Conservation (phyloP, 2,329 filamentous ascomycete genomes). For the Neofusicoccum laricinum region DNA sequence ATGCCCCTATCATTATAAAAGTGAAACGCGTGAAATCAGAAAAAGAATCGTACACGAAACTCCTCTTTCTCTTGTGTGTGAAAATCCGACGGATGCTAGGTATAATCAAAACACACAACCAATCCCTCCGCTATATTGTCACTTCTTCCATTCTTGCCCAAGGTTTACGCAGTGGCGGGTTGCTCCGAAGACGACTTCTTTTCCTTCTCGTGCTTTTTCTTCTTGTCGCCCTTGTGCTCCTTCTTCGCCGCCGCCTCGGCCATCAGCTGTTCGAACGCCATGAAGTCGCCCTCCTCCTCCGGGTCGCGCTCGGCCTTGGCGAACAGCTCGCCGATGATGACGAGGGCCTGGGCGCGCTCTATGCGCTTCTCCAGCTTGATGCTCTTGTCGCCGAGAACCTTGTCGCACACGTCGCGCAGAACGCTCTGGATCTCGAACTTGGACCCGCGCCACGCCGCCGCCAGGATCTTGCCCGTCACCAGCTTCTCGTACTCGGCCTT, state of each 20-base stretch:
- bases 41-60: not conserved
- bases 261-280: constrained; percentile 97
- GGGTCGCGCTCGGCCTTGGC: constrained; percentile 81
- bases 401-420: constrained; percentile 88
- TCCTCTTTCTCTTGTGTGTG: not conserved
- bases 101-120: not conserved
- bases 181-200: not conserved
- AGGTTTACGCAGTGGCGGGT: not conserved
- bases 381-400: constrained; percentile 74
- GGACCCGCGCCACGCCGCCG: constrained; percentile 91
- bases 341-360: constrained; percentile 84
- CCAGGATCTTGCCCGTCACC: constrained; percentile 96
- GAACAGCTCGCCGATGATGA: constrained; percentile 87
- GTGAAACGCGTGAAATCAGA: no score
- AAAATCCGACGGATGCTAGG: not conserved
- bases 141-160: not conserved
- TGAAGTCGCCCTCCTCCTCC: constrained; percentile 97
- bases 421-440: constrained; percentile 99
- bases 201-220: constrained; percentile 33
- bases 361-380: constrained; percentile 80
- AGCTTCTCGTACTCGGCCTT: constrained; percentile 92
- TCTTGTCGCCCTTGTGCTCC: constrained; percentile 73
- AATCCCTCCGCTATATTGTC: no score
- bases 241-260: constrained; percentile 96
- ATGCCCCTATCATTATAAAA: no score